phyloP scores from a whole-genome alignment of 2,329 filamentous ascomycete genomes.

The Sporothrix humicola region DNA sequence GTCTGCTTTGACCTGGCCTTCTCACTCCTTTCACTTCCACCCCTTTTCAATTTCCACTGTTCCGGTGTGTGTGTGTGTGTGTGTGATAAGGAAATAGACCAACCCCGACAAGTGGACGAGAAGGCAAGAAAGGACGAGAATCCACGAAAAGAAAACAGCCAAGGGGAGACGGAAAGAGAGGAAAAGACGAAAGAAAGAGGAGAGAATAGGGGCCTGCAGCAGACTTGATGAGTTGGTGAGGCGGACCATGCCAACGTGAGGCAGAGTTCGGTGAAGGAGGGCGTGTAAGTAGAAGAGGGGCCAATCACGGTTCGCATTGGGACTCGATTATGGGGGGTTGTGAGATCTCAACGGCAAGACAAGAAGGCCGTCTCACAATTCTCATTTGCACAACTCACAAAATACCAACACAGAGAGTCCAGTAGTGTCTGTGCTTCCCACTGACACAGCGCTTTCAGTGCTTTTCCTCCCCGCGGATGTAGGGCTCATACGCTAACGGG shows the following conservation, averaged over 20 bases:
- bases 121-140: neutral
- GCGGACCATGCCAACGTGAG: conserved; percentile 28
- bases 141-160: neutral
- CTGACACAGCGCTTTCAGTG: conserved; percentile 2
- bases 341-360: neutral
- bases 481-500: neutral
- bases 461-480: neutral
- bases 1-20: too few species aligned
- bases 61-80: neutral
- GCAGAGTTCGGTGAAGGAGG: conserved; percentile 37
- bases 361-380: neutral
- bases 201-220: conserved; percentile 35
- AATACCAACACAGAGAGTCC: neutral
- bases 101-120: neutral
- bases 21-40: too few species aligned
- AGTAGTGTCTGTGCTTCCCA: neutral
- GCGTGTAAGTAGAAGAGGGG: conserved; percentile 30
- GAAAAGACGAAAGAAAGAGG: neutral
- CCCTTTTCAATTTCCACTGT: neutral
- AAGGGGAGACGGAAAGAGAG: neutral
- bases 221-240: conserved; percentile 26
- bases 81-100: neutral
- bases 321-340: neutral
- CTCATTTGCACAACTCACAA: neutral
- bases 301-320: neutral